phyloP scores from a whole-genome alignment of 1,284 basidiomycete species.

The Ceratobasidium sp. region DNA sequence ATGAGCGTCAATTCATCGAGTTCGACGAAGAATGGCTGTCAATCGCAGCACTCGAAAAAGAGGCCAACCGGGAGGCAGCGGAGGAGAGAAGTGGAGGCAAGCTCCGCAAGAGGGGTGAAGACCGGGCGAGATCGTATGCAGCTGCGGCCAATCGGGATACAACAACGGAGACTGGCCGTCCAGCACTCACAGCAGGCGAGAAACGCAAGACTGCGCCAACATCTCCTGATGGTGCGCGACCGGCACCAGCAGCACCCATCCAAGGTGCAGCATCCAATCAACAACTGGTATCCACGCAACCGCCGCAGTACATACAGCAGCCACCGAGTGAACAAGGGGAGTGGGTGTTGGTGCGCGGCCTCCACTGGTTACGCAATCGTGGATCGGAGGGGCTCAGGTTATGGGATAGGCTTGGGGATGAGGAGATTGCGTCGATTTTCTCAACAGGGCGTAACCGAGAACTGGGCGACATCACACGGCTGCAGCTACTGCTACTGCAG shows the following conservation, averaged over 20 bases:
- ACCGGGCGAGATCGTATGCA: neutral
- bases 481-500: neutral
- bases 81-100: neutral
- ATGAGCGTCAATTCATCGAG: neutral
- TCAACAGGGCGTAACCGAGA: neutral
- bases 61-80: neutral
- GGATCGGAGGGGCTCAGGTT: neutral
- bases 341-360: neutral
- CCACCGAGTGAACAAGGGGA: neutral
- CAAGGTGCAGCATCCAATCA: neutral
- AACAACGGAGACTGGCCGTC: neutral
- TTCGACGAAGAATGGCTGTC: neutral
- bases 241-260: neutral
- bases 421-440: neutral
- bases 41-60: neutral
- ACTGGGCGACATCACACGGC: neutral
- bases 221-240: neutral
- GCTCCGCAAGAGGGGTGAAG: neutral
- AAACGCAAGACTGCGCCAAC: slow-evolving; percentile 3
- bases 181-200: neutral
- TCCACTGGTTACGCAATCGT: neutral
- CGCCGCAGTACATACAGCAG: neutral
- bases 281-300: neutral
- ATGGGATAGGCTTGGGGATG: neutral
- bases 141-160: neutral